Base-by-base conservation (phyloP, 75 land plant species). In the Picea sitchensis region DNA sequence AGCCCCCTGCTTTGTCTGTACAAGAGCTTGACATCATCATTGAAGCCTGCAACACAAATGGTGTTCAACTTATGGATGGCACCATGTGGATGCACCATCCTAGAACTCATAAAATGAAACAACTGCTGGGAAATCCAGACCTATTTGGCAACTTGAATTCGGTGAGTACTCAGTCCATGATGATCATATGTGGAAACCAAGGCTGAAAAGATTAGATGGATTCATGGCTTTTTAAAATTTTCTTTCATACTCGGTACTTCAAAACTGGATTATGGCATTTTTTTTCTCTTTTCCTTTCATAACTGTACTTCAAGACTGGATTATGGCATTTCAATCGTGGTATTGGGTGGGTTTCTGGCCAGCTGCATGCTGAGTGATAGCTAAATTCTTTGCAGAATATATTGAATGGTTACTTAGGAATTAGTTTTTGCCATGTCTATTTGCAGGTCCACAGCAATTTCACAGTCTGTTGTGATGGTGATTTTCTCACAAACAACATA, bases 81-180 rank as follows among this genome's bases (percentile, higher is more conserved):
- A 95, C 98, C 14, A 95, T 95, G 98, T 95, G 91, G 90, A 81
- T 91, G 91, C 98, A 95, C 47, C 87, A 95, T 72, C 98, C 98
- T 3, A 61, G 98, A 54, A 91, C 96, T 17, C 81, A 78, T 14
- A 76, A 80, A 78, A 95, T 95, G 96, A 78, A 68, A 61, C 82
- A 82, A 47, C 57, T 86, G 21, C 76, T 90, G 0, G 76, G 81
- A 20, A 82, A 87, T 78, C 20, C 71, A 1, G 61, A 78, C 2
- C 79, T 61, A 1, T 84, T 95, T 61, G 96, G 96, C 0, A 77
- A 93, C 21, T 81, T 94, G 44, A 88, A 78, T 61, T 13, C 65
- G 86, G 93, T 92, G 75, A 73, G 17, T 64, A 71, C 9, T 41
- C 51, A 44, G 18, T 71, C 74, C 26, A 41, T 68, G 32, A 5